phyloP scores from a whole-genome alignment of 2,329 filamentous ascomycete genomes.

The Fusarium nodosum region DNA sequence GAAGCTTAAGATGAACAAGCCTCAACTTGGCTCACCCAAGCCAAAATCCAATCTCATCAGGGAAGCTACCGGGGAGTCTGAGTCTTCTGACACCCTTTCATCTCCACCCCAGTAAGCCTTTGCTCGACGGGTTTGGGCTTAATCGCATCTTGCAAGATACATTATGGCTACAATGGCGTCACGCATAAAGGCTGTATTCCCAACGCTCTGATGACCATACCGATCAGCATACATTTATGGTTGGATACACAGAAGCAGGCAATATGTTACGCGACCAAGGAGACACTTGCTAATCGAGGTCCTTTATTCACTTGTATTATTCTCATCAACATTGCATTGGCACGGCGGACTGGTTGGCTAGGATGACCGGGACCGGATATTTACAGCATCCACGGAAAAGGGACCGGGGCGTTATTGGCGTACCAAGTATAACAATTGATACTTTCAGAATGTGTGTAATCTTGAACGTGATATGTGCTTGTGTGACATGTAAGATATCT shows the following conservation, averaged over 20 bases:
- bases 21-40: constrained; percentile 62
- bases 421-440: constrained; percentile 47
- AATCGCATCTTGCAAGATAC: constrained; percentile 9
- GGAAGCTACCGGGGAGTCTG: constrained; percentile 66
- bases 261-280: constrained; percentile 32
- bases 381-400: constrained; percentile 49
- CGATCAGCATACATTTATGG: constrained; percentile 17
- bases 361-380: constrained; percentile 47
- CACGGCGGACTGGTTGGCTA: constrained; percentile 47
- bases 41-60: constrained; percentile 62
- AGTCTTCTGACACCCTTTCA: constrained; percentile 69
- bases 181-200: constrained; percentile 1
- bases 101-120: constrained; percentile 60
- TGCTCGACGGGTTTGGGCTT: background rate
- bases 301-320: constrained; percentile 47
- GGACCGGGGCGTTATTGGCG: constrained; percentile 50
- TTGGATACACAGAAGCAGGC: constrained; percentile 51
- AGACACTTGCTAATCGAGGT: constrained; percentile 26
- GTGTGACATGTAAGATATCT: constrained; percentile 8
- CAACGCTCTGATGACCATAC: constrained; percentile 10
- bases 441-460: constrained; percentile 24
- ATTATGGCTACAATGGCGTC: constrained; percentile 2
- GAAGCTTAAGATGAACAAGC: constrained; percentile 61
- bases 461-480: constrained; percentile 17
- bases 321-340: constrained; percentile 48